Evolutionary conservation across 805 yeast genomes (phyloP).

Genomic region (Brettanomyces custersianus): DNA sequence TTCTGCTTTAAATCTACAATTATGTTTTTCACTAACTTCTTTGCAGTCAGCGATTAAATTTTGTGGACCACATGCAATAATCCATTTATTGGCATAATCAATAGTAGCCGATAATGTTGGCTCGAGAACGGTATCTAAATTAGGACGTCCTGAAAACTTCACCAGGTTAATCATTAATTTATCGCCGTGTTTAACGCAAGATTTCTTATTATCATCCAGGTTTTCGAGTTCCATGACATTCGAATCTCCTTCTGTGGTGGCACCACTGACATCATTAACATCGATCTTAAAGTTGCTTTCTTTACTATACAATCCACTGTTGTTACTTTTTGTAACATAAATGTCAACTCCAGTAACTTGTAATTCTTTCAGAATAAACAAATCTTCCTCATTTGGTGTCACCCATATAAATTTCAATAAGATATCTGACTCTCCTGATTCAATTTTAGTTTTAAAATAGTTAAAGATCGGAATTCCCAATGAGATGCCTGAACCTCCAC

Average conservation of each 20-base stretch:
- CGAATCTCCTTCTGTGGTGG: slow-evolving; percentile 3
- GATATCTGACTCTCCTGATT: slow-evolving; percentile 18
- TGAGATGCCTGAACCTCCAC: slow-evolving; percentile 73
- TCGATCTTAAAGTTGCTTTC: background rate
- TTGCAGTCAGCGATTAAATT: slow-evolving; percentile 32
- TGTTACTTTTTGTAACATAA: slow-evolving; percentile 25
- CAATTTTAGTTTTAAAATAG: slow-evolving; percentile 24
- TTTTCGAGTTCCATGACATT: slow-evolving; percentile 1
- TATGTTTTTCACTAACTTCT: slow-evolving; percentile 27
- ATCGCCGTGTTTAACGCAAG: background rate
- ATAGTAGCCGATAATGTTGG: slow-evolving; percentile 20
- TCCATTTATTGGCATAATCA: slow-evolving; percentile 36
- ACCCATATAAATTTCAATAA: slow-evolving; percentile 46
- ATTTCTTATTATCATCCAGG: background rate
- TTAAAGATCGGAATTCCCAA: slow-evolving; percentile 47
- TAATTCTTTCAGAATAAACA: slow-evolving; percentile 35
- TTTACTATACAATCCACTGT: background rate
- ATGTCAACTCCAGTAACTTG: slow-evolving; percentile 27
- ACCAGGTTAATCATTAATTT: background rate
- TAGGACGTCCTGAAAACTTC: slow-evolving; percentile 30
- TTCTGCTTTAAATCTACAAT: slow-evolving; percentile 35
- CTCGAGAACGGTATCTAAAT: slow-evolving; percentile 26
- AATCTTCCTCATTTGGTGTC: slow-evolving; percentile 35
- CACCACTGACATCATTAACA: background rate
- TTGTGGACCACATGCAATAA: slow-evolving; percentile 52